phyloP scores from a whole-genome alignment of 1,139 yeast species.

The Suhomyces wounanorum region DNA sequence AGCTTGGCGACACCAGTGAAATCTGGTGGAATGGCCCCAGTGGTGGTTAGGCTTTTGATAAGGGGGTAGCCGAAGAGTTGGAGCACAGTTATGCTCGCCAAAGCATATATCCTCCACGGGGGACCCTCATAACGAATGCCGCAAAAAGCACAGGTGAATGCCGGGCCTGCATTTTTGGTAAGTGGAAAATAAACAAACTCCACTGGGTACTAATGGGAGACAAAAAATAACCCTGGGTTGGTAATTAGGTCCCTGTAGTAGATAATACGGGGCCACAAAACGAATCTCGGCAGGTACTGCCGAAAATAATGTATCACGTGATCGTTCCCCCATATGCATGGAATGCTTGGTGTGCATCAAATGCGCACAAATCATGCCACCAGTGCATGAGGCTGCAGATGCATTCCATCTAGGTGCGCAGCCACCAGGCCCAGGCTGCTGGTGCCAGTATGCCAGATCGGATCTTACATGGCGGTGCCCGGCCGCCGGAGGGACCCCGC shows the following conservation, averaged over 20 bases:
- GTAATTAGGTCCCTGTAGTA: not conserved
- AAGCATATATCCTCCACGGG: not conserved
- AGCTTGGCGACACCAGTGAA: no score
- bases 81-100: not conserved
- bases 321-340: not conserved
- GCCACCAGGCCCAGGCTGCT: not conserved
- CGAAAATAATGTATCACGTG: conserved; percentile 2
- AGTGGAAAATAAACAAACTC: not conserved
- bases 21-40: no score
- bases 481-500: not conserved
- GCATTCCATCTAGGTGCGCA: not conserved
- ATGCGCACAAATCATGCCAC: conserved; percentile 6
- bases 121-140: not conserved
- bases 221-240: not conserved
- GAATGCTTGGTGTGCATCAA: not conserved
- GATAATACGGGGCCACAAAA: not conserved
- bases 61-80: not conserved
- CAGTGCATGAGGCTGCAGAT: not conserved
- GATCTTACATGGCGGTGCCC: not conserved
- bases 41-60: not conserved
- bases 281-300: not conserved
- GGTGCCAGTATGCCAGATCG: not conserved
- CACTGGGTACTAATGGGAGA: not conserved
- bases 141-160: not conserved
- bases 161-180: not conserved